Percentiles rank a stretch among this genome's conserved stretches.
phyloP scores from a whole-genome alignment of 352 stramenopile genomes.

The Globisporangium nodosum region DNA sequence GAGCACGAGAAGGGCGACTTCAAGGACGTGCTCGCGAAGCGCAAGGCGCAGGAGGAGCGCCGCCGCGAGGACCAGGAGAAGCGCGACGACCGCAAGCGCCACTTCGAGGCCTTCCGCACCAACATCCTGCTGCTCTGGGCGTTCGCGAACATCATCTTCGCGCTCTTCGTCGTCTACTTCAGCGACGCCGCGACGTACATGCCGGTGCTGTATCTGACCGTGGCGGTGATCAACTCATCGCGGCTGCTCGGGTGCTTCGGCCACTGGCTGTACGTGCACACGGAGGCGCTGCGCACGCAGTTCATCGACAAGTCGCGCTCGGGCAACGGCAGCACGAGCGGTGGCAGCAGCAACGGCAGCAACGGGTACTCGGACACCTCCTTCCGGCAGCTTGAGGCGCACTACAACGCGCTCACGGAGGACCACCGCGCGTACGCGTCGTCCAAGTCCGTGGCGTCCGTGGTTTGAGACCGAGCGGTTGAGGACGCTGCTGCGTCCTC shows the following conservation, averaged over 20 bases:
- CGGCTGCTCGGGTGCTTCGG: constrained; percentile 61
- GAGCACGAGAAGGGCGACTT: constrained; percentile 77
- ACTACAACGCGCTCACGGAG: constrained; percentile 65
- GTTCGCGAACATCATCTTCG: constrained; percentile 79
- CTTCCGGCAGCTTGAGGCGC: constrained; percentile 61
- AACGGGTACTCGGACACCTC: constrained; percentile 39
- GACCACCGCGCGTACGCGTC: constrained; percentile 54
- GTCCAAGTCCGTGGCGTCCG: constrained; percentile 23
- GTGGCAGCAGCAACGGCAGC: constrained; percentile 24
- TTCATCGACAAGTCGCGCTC: constrained; percentile 49
- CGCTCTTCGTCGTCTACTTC: constrained; percentile 69
- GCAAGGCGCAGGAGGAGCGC: constrained; percentile 61
- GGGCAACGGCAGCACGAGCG: constrained; percentile 46
- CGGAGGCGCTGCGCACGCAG: constrained; percentile 25
- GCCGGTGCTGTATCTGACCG: constrained; percentile 62
- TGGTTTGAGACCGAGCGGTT: neutral
- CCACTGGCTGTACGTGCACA: constrained; percentile 73
- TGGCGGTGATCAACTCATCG: constrained; percentile 62
- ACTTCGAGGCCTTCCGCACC: constrained; percentile 81
- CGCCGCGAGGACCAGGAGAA: constrained; percentile 49
- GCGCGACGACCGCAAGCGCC: constrained; percentile 62
- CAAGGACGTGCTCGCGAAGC: constrained; percentile 79
- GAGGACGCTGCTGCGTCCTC: too few relatives aligned
- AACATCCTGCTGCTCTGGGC: constrained; percentile 78
- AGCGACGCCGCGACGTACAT: constrained; percentile 49